Evolutionary conservation across 1,139 yeast species (phyloP).

Genomic region (Trichomonascaceae sp.): DNA sequence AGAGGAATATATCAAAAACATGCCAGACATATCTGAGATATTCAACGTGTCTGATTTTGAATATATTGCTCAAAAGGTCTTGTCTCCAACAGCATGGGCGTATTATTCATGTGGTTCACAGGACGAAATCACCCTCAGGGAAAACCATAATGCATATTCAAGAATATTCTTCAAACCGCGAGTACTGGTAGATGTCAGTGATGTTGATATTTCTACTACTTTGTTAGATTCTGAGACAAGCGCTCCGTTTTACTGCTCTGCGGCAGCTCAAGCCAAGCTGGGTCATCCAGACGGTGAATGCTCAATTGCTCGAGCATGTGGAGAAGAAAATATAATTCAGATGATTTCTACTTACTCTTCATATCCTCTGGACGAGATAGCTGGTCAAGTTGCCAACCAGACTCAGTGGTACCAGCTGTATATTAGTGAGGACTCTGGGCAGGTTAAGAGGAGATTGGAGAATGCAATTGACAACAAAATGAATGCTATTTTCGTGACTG

Average conservation of each 20-base stretch:
- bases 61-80: constrained; percentile 43
- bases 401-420: constrained; percentile 64
- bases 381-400: constrained; percentile 41
- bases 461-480: constrained; percentile 40
- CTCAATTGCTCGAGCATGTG: constrained; percentile 69
- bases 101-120: constrained; percentile 51
- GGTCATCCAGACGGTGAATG: constrained; percentile 70
- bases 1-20: not conserved
- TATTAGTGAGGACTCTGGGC: constrained; percentile 54
- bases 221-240: constrained; percentile 27
- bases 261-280: constrained; percentile 74
- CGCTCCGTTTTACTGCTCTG: constrained; percentile 71
- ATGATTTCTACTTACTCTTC: constrained; percentile 81
- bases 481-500: constrained; percentile 71
- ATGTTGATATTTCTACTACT: constrained; percentile 41
- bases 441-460: constrained; percentile 46
- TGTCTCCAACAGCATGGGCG: constrained; percentile 51
- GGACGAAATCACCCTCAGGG: constrained; percentile 46
- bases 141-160: constrained; percentile 43
- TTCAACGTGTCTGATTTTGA: constrained; percentile 49
- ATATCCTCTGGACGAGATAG: constrained; percentile 66
- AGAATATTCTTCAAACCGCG: constrained; percentile 40
- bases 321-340: constrained; percentile 60
- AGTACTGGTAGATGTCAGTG: constrained; percentile 28
- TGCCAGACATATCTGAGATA: constrained; percentile 43